Base-by-base conservation (phyloP, 106 monocot genomes). In the Phalaenopsis aphrodite region DNA sequence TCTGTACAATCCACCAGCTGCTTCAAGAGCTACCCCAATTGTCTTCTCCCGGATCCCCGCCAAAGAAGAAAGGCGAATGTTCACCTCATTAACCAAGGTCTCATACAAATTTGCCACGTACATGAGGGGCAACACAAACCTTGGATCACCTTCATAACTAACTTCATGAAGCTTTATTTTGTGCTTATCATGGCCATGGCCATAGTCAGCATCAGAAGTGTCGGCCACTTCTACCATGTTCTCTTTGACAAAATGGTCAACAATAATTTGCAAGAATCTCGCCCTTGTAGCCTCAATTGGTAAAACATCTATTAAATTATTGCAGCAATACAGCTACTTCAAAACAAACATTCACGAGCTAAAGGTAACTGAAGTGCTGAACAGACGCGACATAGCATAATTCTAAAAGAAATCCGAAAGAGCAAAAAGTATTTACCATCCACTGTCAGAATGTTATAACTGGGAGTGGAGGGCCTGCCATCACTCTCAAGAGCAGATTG, bases 41-140 rank as follows among this genome's bases (percentile, higher is more conserved):
- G 87, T 96, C 83, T 90, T 91, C 75, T 92, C 96, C 46, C 93
- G 91, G 76, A 90, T 81, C 21, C 90, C 96, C 66, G 79, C 88
- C 87, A 94, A 85, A 52, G 89, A 86, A 79, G 83, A 78, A 78
- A 98, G 87, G 16, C 92, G 87, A 42, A 80, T 46, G 46, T 98
- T 94, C 61, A 88, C 97, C 68, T 98, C 90, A 82, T 84, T 85
- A 72, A 98, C 97, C 78, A 98, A 87, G 8, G 88, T 98, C 78
- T 98, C 97, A 37, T 97, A 97, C 84, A 97, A 84, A 81, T 97
- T 97, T 18, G 97, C 97, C 57, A 97, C 87, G 75, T 94, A 97
- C 97, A 98, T 98, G 82, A 98, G 75, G 55, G 97, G 97, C 84
- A 98, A 92, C 23, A 86, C 92, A 80, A 92, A 89, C 80, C 88